phyloP scores from a whole-genome alignment of 768 basidiomycete species.

The Pholiota conissans region DNA sequence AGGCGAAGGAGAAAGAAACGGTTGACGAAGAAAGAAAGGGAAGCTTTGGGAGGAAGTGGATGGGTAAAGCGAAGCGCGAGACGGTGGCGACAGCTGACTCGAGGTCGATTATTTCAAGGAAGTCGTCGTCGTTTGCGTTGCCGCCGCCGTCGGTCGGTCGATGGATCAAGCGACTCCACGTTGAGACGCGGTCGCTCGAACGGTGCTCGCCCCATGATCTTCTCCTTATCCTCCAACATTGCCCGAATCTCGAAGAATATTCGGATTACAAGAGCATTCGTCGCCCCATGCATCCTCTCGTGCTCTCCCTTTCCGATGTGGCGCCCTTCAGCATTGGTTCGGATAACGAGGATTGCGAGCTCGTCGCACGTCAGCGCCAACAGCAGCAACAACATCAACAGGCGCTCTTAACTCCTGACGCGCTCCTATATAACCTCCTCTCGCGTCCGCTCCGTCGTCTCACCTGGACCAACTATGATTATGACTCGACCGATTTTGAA shows the following conservation, averaged over 20 bases:
- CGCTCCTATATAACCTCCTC: conserved; percentile 56
- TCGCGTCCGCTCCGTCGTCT: conserved; percentile 54
- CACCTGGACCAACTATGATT: conserved; percentile 73
- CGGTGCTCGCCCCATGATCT: conserved; percentile 67
- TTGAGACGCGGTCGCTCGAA: conserved; percentile 67
- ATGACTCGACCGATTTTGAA: conserved; percentile 24
- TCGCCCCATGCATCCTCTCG: conserved; percentile 31
- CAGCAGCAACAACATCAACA: conserved; percentile 35
- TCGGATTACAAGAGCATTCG: conserved; percentile 67
- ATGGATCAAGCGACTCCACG: conserved; percentile 60
- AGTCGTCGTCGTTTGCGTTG: conserved; percentile 32
- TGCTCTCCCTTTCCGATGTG: conserved; percentile 15
- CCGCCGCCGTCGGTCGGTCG: conserved; percentile 31
- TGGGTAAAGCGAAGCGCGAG: too few relatives aligned
- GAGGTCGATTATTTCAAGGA: conserved; percentile 37
- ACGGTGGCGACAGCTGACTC: background rate
- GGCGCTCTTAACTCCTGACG: conserved; percentile 27
- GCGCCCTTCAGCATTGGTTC: conserved; percentile 18
- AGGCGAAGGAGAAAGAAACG: background rate
- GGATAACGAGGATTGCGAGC: background rate
- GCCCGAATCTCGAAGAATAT: conserved; percentile 58
- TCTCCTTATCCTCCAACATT: conserved; percentile 65
- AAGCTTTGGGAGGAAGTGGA: background rate
- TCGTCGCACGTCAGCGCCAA: conserved; percentile 29
- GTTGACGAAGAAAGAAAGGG: background rate